Evolutionary conservation across 768 basidiomycete species (phyloP).

Genomic region (Collybia sordida): DNA sequence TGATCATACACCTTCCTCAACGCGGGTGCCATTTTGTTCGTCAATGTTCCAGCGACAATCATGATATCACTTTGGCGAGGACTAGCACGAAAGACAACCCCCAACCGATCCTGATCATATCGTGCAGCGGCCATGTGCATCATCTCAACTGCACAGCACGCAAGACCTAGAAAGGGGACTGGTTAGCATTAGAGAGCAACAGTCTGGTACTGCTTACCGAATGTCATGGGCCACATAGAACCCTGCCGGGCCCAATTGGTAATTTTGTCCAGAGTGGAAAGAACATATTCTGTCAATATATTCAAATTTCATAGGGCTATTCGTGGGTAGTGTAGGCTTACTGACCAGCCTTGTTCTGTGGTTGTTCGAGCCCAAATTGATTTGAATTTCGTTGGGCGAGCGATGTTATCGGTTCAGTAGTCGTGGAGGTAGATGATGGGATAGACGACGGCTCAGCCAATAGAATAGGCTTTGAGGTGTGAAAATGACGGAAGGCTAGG

Average conservation of each 20-base stretch:
- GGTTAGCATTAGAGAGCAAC: not conserved
- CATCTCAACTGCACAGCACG: constrained; percentile 99
- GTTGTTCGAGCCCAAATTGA: constrained; percentile 83
- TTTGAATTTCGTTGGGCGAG: constrained; percentile 80
- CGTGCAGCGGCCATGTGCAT: constrained; percentile 99
- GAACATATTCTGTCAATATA: constrained; percentile 76
- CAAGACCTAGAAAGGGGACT: constrained; percentile 60
- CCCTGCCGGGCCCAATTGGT: constrained; percentile 97
- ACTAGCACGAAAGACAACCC: constrained; percentile 98
- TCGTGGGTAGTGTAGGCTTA: constrained; percentile 2
- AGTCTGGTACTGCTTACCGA: constrained; percentile 45
- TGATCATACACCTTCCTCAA: constrained; percentile 96
- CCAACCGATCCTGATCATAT: constrained; percentile 97
- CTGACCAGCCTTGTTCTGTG: constrained; percentile 86
- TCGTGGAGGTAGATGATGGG: constrained; percentile 40
- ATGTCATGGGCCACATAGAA: constrained; percentile 99
- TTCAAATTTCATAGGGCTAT: too few relatives aligned
- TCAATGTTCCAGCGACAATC: constrained; percentile 98
- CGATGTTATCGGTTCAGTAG: constrained; percentile 60
- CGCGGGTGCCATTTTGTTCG: constrained; percentile 99
- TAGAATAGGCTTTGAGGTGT: constrained; percentile 45
- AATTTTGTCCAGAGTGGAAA: constrained; percentile 94
- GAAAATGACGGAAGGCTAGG: constrained; percentile 54
- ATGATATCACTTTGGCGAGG: constrained; percentile 97
- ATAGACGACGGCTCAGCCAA: constrained; percentile 36